Base-by-base conservation (phyloP, 768 basidiomycete species). In the Trametes gibbosa region DNA sequence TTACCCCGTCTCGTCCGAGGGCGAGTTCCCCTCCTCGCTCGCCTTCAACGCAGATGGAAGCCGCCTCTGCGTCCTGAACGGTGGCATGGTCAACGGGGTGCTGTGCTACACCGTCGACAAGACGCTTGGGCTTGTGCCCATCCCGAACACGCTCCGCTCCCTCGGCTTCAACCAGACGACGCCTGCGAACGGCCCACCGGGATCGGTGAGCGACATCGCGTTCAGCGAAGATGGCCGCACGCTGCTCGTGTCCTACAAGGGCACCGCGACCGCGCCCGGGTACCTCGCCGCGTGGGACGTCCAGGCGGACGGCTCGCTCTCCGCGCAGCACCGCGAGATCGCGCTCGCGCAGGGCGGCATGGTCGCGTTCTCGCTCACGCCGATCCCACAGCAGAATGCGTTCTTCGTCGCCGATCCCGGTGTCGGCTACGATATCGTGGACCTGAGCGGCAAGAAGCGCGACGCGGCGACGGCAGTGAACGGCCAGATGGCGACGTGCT, bases 281-380 rank as follows among this genome's bases (percentile, higher is more conserved):
- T 81, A 79, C 70, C 68, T 84, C 55, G 79, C 80, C 7, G 70
- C 75, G 14, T 84, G 79, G 78, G 76, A 80, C 58, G 69, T 83
- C 47, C 71, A 69, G 14, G 29, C 57, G 7, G 74, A 78, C 56
- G 78, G 77, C 29, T 74, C 77, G 17, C 75, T 83, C 35, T 79
- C 81, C 1, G 34, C 65, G 34, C 69, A 78, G 50, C 75, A 76
- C 69, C 68, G 66, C 48, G 65, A 71, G 13, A 61, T 78, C n/a
- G 62, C 71, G 14, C 74, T 77, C 23, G 57, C 74, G 5, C 54
- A 61, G 8, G 78, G 79, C 21, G 81, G 79, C 7, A 67, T 78
- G 1, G 70, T 79, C 17, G 79, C 81, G 1, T 82, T 82, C 74
- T 75, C 76, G 25, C 74, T 81, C 76, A 66, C 70, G 42, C 42